phyloP scores from a whole-genome alignment of 495 filamentous ascomycete species.

The Podospora tetraspora region DNA sequence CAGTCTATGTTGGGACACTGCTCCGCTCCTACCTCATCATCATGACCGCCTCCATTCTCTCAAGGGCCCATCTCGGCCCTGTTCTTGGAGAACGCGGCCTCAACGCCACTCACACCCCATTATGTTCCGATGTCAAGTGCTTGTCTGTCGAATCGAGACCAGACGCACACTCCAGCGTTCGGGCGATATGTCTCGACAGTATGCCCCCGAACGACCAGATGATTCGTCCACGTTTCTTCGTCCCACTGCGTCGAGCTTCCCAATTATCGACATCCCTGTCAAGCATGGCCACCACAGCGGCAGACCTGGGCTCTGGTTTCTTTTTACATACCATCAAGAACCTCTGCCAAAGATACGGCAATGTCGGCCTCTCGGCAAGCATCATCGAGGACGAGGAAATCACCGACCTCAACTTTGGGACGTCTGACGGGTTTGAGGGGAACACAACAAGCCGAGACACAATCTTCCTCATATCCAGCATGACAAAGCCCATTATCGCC shows the following conservation, averaged over 20 bases:
- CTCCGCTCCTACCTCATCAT: background rate
- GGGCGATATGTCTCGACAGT: too few relatives aligned
- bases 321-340: background rate
- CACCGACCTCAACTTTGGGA: background rate
- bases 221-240: background rate
- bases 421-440: background rate
- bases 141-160: background rate
- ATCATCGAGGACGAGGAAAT: background rate
- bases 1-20: background rate
- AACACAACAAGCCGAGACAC: conserved; percentile 19
- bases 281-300: background rate
- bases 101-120: background rate
- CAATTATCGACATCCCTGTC: background rate
- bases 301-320: background rate
- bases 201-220: background rate
- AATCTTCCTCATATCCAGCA: conserved; percentile 35
- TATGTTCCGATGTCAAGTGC: background rate
- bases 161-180: background rate
- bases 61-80: background rate
- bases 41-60: background rate
- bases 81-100: background rate
- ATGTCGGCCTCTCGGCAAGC: conserved; percentile 3
- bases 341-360: conserved; percentile 2
- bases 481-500: conserved; percentile 36
- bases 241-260: background rate